Conservation (phyloP, 345 rosid genomes). For the Clausena lansium region DNA sequence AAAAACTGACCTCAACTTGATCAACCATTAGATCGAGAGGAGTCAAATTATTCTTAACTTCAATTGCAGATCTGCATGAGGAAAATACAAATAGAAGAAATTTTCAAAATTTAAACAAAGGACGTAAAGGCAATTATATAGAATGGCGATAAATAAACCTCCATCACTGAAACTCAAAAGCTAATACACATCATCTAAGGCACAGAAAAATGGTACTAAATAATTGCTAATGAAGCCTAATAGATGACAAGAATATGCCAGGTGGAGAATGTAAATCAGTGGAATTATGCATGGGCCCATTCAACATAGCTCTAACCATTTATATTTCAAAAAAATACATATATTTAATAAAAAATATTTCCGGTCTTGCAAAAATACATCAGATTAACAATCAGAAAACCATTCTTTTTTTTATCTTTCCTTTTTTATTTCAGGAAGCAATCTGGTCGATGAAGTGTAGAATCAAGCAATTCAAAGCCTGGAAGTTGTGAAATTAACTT, state of each 20-base stretch:
- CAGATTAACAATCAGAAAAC: neutral
- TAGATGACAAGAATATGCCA: neutral
- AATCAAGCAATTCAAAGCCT: neutral
- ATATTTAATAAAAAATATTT: no score
- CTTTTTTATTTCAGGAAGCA: neutral
- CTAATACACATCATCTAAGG: neutral
- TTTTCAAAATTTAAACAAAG: slow-evolving; percentile 1
- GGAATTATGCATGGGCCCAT: neutral
- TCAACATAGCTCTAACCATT: neutral
- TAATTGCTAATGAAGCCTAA: neutral
- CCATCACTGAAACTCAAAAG: neutral
- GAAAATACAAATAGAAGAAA: neutral
- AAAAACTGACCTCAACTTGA: slow-evolving; percentile 47
- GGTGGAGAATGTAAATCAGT: neutral
- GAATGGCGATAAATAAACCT: neutral
- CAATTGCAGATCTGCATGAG: slow-evolving; percentile 41
- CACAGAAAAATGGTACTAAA: neutral
- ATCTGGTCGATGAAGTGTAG: neutral
- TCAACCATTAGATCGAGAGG: slow-evolving; percentile 36
- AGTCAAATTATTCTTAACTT: slow-evolving; percentile 45
- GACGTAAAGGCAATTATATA: neutral
- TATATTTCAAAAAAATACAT: neutral
- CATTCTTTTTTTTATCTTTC: neutral
- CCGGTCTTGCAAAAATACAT: neutral
- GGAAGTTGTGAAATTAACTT: neutral